A percentile compares a stretch with the other conserved stretches of the same genome.
These are phyloP conservation scores for Oidium heveae DNA, from an alignment of 2,329 filamentous ascomycete species.

Conservation along the genomic window DNA sequence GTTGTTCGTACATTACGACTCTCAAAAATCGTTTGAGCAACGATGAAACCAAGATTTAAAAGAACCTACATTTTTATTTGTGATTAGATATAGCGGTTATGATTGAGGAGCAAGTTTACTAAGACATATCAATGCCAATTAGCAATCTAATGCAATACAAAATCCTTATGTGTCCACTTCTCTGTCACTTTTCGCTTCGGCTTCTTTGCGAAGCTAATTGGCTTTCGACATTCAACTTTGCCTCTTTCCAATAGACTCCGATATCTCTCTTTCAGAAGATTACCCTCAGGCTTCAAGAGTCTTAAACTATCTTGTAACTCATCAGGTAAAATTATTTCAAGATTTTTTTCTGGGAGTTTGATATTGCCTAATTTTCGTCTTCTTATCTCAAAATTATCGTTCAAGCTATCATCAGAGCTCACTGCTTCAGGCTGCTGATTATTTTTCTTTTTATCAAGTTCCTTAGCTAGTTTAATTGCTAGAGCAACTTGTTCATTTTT, in stretches of 20 bases:
- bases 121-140: too few species aligned
- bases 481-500: slow-evolving; percentile 45
- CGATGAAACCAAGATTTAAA: too few species aligned
- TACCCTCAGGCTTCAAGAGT: slow-evolving; percentile 81
- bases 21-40: too few species aligned
- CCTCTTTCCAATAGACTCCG: slow-evolving; percentile 69
- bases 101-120: too few species aligned
- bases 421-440: slow-evolving; percentile 19
- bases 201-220: slow-evolving; percentile 60
- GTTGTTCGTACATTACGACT: too few species aligned
- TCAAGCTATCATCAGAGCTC: slow-evolving; percentile 25
- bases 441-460: slow-evolving; percentile 32
- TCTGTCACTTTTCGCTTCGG: slow-evolving; percentile 60
- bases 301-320: slow-evolving; percentile 62
- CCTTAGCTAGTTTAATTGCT: slow-evolving; percentile 44
- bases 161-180: slow-evolving; percentile 98
- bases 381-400: slow-evolving; percentile 38
- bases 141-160: slow-evolving; percentile 18
- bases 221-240: slow-evolving; percentile 63
- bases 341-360: slow-evolving; percentile 48
- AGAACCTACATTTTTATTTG: too few species aligned
- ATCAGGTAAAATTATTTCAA: slow-evolving; percentile 62
- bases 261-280: slow-evolving; percentile 77
- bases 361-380: slow-evolving; percentile 49
- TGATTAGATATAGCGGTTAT: too few species aligned